These are phyloP conservation scores for Fagopyrum tataricum DNA, from an alignment of 148 eudicot species.

Conservation along the genomic window DNA sequence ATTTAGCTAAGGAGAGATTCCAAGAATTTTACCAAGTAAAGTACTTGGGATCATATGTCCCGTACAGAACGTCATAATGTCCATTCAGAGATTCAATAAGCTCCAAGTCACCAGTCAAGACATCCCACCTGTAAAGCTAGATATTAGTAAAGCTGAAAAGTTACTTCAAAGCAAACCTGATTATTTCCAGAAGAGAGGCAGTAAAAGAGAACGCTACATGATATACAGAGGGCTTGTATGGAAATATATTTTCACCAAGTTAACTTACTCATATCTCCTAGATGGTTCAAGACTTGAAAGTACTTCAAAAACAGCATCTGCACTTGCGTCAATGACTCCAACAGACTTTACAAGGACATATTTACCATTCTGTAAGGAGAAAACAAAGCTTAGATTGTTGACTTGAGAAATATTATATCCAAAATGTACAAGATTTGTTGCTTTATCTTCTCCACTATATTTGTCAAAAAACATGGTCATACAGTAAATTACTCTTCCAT, in stretches of 20 bases:
- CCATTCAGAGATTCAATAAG: conserved; percentile 71
- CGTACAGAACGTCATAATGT: conserved; percentile 91
- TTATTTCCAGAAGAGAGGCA: no score
- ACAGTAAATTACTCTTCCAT: no score
- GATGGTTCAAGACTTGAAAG: conserved; percentile 61
- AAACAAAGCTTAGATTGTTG: no score
- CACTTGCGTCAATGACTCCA: conserved; percentile 72
- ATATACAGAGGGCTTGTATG: background rate
- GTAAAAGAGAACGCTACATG: background rate
- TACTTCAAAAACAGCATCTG: conserved; percentile 80
- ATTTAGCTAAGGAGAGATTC: background rate
- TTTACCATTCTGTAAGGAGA: conserved; percentile 46
- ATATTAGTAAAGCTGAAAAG: background rate
- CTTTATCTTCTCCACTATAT: background rate
- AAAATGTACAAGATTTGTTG: background rate
- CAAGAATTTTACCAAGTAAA: conserved; percentile 47
- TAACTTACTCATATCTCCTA: conserved; percentile 84
- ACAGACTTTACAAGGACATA: conserved; percentile 88
- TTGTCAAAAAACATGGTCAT: no score
- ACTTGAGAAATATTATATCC: no score
- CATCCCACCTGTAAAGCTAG: conserved; percentile 74
- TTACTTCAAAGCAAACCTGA: background rate
- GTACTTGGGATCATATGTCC: conserved; percentile 63
- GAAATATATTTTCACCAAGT: background rate
- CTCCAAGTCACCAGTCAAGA: conserved; percentile 75